Evolutionary conservation across 768 basidiomycete species (phyloP).

Genomic region (Leccinum obscurum): DNA sequence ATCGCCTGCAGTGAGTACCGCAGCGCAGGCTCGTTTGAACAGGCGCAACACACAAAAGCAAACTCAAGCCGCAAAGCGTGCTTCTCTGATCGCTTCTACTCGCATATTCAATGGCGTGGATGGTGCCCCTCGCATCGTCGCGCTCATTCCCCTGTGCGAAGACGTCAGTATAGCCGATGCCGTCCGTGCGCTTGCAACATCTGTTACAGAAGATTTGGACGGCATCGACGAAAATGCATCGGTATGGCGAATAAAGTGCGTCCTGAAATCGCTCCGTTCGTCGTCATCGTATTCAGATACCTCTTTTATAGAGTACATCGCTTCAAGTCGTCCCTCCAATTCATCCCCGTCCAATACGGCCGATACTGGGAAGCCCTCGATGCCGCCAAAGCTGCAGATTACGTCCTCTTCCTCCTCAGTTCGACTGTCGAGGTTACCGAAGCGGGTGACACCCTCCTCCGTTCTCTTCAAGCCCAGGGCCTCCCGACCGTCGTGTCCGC

Average conservation of each 20-base stretch:
- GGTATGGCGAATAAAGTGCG: constrained; percentile 69
- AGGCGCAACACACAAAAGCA: constrained; percentile 87
- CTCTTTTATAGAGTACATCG: constrained; percentile 64
- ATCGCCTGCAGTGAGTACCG: constrained; percentile 45
- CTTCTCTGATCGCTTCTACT: constrained; percentile 63
- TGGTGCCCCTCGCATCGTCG: constrained; percentile 82
- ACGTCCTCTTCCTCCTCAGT: constrained; percentile 83
- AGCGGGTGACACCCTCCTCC: constrained; percentile 86
- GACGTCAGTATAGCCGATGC: constrained; percentile 57
- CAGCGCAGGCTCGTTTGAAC: constrained; percentile 73
- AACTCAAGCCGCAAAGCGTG: constrained; percentile 69
- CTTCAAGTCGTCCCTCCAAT: constrained; percentile 90
- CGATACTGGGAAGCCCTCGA: constrained; percentile 79
- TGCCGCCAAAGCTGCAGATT: constrained; percentile 86
- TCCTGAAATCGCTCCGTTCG: constrained; percentile 5
- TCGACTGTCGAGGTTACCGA: constrained; percentile 76
- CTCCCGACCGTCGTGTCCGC: constrained; percentile 82
- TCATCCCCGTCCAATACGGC: constrained; percentile 73
- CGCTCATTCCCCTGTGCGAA: constrained; percentile 79
- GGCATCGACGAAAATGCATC: constrained; percentile 8
- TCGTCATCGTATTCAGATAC: constrained; percentile 5
- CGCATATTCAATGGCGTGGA: constrained; percentile 79
- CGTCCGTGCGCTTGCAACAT: constrained; percentile 56
- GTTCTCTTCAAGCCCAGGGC: constrained; percentile 88
- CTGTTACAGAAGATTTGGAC: constrained; percentile 49